Evolutionary conservation across 2,329 filamentous ascomycete genomes (phyloP).

Genomic region (Exserohilum rostratum): DNA sequence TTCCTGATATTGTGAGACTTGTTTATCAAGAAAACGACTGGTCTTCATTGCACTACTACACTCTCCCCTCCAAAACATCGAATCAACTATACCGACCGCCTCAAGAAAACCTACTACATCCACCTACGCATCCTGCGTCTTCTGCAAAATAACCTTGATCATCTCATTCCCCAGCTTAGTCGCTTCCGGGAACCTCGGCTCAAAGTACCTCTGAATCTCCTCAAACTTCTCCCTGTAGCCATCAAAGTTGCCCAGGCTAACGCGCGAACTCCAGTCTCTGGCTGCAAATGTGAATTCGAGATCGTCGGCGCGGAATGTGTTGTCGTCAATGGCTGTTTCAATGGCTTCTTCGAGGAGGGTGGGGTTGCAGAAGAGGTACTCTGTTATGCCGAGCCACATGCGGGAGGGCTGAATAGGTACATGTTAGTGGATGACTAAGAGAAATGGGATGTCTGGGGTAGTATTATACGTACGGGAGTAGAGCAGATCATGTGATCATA

Average conservation of each 20-base stretch:
- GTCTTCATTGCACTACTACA: neutral
- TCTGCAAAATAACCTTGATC: constrained; percentile 93
- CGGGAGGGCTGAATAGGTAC: constrained; percentile 71
- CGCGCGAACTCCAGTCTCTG: constrained; percentile 92
- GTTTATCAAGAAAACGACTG: too few species aligned
- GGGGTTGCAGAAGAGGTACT: constrained; percentile 88
- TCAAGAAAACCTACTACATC: too few species aligned
- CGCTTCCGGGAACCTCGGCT: constrained; percentile 86
- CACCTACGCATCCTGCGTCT: constrained; percentile 55
- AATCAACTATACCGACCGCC: too few species aligned
- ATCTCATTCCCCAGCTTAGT: constrained; percentile 90
- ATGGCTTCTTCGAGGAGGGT: constrained; percentile 83
- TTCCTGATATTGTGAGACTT: too few species aligned
- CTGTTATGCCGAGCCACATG: constrained; percentile 94
- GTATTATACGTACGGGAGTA: constrained; percentile 70
- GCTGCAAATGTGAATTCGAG: constrained; percentile 98
- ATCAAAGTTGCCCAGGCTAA: constrained; percentile 88
- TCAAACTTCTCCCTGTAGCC: constrained; percentile 91
- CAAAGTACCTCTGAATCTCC: constrained; percentile 88
- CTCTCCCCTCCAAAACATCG: neutral
- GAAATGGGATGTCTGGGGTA: neutral
- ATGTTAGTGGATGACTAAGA: neutral
- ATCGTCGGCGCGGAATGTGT: constrained; percentile 92
- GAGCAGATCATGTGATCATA: constrained; percentile 99
- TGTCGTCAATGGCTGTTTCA: constrained; percentile 84